Conservation (phyloP, 768 basidiomycete genomes). For the Gymnopilus dilepis region DNA sequence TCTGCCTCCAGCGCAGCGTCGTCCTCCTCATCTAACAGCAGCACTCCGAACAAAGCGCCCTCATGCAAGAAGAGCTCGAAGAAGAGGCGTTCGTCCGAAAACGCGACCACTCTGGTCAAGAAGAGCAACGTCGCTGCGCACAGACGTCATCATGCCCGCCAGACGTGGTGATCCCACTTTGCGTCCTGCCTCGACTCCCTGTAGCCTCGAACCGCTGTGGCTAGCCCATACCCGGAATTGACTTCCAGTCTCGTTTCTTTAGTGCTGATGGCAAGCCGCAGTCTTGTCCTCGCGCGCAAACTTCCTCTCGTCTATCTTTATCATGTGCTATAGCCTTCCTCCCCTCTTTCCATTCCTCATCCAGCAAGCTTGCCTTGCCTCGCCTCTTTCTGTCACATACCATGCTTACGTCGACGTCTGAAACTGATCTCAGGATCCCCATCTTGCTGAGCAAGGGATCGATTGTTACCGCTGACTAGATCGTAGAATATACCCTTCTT, state of each 20-base stretch:
- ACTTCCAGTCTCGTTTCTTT: conserved; percentile 11
- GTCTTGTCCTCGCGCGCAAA: not conserved
- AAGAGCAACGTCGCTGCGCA: conserved; percentile 12
- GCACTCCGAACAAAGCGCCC: conserved; percentile 5
- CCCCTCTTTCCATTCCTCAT: not conserved
- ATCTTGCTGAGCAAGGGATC: conserved; percentile 2
- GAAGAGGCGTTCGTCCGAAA: not conserved
- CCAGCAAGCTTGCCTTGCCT: too few relatives aligned
- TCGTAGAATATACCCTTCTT: not conserved
- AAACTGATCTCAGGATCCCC: not conserved
- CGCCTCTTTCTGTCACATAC: not conserved
- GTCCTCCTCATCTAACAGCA: not conserved
- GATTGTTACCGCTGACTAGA: not conserved
- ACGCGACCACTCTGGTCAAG: conserved; percentile 4
- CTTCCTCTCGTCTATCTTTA: not conserved
- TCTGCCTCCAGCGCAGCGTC: not conserved
- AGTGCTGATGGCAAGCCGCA: not conserved
- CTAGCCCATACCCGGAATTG: conserved; percentile 21
- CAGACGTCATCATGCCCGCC: conserved; percentile 11
- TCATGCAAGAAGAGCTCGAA: conserved; percentile 17
- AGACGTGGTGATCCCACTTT: conserved; percentile 5
- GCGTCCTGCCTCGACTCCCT: too few relatives aligned
- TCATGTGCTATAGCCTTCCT: not conserved
- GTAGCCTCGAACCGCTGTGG: not conserved
- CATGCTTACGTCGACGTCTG: not conserved